Evolutionary conservation across 768 basidiomycete species (phyloP), one percentile per base, ranked within the genome.

Genomic region (Strobilomyces echinocephalus): DNA sequence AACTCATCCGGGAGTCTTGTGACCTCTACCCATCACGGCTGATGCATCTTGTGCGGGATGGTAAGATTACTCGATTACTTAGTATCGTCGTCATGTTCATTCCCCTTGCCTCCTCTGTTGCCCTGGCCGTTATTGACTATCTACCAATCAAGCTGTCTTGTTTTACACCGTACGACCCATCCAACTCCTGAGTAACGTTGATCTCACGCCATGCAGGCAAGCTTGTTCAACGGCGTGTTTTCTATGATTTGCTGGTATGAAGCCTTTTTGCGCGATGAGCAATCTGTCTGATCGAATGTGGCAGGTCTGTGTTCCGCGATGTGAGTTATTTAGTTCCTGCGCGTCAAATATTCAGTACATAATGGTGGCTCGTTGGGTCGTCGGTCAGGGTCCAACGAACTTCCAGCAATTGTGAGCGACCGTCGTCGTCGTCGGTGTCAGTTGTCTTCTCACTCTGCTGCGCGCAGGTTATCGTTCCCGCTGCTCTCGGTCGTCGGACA

Each of bases 401-500:
- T n/a, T n/a, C n/a, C n/a, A n/a, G n/a, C n/a, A n/a, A n/a, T n/a
- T n/a, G n/a, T n/a, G n/a, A n/a, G n/a, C n/a, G n/a, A n/a, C n/a
- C n/a, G n/a, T n/a, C n/a, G n/a, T n/a, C n/a, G n/a, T n/a, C 24
- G 24, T 24, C 24, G 24, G 24, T 24, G 24, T 24, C 24, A 24
- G 24, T 24, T 24, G 24, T 24, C 24, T 24, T 24, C 24, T 24
- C 4, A 24, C 24, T 24, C 24, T 24, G 24, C 24, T 24, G 24
- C 24, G 4, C 4, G 24, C 24, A 63, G 62, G 14, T 21, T 62
- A 33, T 54, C 60, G 12, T 16, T 57, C 8, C 60, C 58, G 3
- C 18, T 63, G 2, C 41, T 62, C 43, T 55, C 60, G 2, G 31
- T 62, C 33, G 49, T 52, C 8, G 62, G 62, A 5, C 62, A 63